Conservation (phyloP, 2,329 filamentous ascomycete genomes). For the Mycosphaerelloides madeirae region DNA sequence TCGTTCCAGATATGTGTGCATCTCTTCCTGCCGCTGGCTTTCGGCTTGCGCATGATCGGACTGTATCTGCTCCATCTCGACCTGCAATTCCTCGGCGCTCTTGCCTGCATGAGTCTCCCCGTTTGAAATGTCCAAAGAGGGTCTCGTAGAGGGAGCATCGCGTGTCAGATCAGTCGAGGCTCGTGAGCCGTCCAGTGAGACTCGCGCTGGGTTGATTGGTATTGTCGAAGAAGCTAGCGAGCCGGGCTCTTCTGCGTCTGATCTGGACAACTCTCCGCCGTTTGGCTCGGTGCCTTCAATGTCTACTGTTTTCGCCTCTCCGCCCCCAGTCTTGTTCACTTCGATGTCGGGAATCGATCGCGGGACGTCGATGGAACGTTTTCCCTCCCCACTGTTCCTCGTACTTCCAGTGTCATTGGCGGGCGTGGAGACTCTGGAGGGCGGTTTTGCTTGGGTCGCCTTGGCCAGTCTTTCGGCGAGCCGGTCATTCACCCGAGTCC, state of each 20-base stretch:
- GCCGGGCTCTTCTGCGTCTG: slow-evolving; percentile 5
- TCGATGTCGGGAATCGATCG: slow-evolving; percentile 21
- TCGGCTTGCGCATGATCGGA: slow-evolving; percentile 49
- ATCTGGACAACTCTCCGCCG: background rate
- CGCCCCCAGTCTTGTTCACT: slow-evolving; percentile 8
- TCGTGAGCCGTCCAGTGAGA: slow-evolving; percentile 28
- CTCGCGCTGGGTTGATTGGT: slow-evolving; percentile 32
- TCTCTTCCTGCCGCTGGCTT: slow-evolving; percentile 69
- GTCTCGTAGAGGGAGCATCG: slow-evolving; percentile 9
- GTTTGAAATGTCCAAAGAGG: slow-evolving; percentile 22
- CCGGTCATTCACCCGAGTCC: slow-evolving; percentile 67
- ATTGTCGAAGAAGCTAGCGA: slow-evolving; percentile 29
- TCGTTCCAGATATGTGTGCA: slow-evolving; percentile 76
- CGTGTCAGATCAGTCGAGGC: slow-evolving; percentile 17
- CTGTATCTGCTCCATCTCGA: slow-evolving; percentile 46
- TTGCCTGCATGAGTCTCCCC: slow-evolving; percentile 22
- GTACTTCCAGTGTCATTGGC: slow-evolving; percentile 41
- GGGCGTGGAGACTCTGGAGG: slow-evolving; percentile 53
- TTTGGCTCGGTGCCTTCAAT: slow-evolving; percentile 6
- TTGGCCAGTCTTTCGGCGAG: slow-evolving; percentile 86
- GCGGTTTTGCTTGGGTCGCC: slow-evolving; percentile 70
- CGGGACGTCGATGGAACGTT: slow-evolving; percentile 30
- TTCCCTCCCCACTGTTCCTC: slow-evolving; percentile 44
- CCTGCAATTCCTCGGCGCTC: slow-evolving; percentile 36
- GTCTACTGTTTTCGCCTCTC: background rate